Conservation (phyloP, 169 alveolate species). For the Plasmodium cynomolgi region DNA sequence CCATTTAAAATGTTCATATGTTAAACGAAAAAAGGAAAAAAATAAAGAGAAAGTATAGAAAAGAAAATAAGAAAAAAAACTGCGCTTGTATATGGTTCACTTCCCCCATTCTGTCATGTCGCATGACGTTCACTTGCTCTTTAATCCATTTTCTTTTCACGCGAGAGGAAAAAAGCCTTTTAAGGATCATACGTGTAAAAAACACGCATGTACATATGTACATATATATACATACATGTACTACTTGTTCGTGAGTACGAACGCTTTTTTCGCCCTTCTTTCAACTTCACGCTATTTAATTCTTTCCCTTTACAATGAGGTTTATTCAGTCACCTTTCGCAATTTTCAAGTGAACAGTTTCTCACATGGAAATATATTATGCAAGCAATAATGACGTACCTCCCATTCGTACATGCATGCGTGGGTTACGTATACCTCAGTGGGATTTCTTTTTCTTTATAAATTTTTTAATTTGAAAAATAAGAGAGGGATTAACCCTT, state of each 20-base stretch:
- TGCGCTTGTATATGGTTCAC: not conserved
- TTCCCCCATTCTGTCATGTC: not conserved
- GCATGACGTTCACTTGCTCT: not conserved
- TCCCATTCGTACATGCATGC: not conserved
- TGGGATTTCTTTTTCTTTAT: not conserved
- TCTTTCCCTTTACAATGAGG: not conserved
- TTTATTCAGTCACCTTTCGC: not conserved
- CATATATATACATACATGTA: not conserved
- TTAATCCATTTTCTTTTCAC: not conserved
- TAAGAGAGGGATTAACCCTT: not conserved
- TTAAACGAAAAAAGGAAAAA: not conserved
- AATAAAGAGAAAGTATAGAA: not conserved
- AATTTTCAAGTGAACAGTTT: not conserved
- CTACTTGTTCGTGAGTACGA: not conserved
- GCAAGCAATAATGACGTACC: not conserved
- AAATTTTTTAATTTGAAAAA: not conserved
- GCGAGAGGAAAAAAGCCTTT: not conserved
- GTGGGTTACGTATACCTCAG: constrained; percentile 2
- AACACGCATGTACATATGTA: not conserved
- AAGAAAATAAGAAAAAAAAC: not conserved
- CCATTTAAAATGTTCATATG: not conserved
- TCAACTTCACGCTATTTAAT: not conserved
- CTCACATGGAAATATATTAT: not conserved
- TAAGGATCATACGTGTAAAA: not conserved
- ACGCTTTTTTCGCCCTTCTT: not conserved